Percentiles rank a stretch among this genome's conserved stretches.
These are phyloP conservation scores for Annulohypoxylon stygium DNA, from an alignment of 495 filamentous ascomycete genomes.

Conservation along the genomic window DNA sequence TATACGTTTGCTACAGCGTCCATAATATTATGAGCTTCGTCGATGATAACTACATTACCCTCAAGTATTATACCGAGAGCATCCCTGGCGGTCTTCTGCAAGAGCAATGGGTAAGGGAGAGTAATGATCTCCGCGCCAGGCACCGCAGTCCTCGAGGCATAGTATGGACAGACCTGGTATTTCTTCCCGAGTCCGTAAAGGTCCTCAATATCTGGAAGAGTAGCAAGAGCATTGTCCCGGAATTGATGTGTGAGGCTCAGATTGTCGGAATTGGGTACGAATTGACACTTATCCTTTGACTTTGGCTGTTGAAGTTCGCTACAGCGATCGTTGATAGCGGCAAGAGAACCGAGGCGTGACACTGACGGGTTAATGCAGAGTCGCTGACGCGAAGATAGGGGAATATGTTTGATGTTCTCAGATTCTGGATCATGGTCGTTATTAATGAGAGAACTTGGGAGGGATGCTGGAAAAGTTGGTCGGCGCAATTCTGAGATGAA, in stretches of 20 bases:
- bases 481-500: slow-evolving; percentile 91
- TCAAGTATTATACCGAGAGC: slow-evolving; percentile 88
- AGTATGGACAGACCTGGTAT: slow-evolving; percentile 92
- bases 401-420: slow-evolving; percentile 84
- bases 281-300: slow-evolving; percentile 77
- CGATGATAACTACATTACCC: slow-evolving; percentile 90
- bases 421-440: slow-evolving; percentile 55
- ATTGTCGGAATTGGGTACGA: slow-evolving; percentile 81
- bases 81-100: slow-evolving; percentile 91
- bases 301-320: slow-evolving; percentile 88
- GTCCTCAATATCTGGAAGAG: slow-evolving; percentile 93
- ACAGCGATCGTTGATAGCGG: slow-evolving; percentile 96
- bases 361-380: slow-evolving; percentile 94
- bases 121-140: slow-evolving; percentile 93
- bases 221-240: slow-evolving; percentile 87
- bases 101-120: slow-evolving; percentile 88
- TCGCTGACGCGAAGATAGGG: slow-evolving; percentile 90
- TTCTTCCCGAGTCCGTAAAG: slow-evolving; percentile 81
- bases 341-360: slow-evolving; percentile 73
- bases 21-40: slow-evolving; percentile 98
- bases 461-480: slow-evolving; percentile 77
- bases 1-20: slow-evolving; percentile 91
- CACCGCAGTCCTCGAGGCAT: slow-evolving; percentile 86
- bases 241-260: slow-evolving; percentile 80
- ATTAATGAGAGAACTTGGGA: slow-evolving; percentile 53